Base-by-base conservation (phyloP, 1,284 basidiomycete genomes). In the Tetrapyrgos nigripes region DNA sequence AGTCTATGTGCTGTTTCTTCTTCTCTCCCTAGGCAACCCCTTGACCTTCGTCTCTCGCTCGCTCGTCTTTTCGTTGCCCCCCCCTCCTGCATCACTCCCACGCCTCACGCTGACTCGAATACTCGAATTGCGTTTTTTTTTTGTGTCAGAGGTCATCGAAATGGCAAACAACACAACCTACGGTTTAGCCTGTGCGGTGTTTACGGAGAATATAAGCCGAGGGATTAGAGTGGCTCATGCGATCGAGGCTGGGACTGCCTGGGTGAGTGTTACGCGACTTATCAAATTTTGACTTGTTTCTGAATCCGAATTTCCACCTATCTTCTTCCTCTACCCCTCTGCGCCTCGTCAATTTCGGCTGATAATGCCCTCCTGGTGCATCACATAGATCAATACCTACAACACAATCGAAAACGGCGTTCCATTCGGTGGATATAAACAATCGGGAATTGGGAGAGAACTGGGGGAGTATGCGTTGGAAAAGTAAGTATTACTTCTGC, bases 361-460 rank as follows among this genome's bases (percentile, higher is more conserved):
- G n/a, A 3, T 26, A 9, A 17, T 1, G 3, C 26, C n/a, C n/a
- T n/a, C n/a, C n/a, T n/a, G n/a, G n/a, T n/a, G n/a, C n/a, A n/a
- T n/a, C n/a, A n/a, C 23, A 19, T 47, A 80, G 82, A 72, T 91
- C 68, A 93, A 93, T 78, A 87, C 83, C 64, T 80, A 81, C 68
- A 91, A 89, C 75, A 73, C 79, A 67, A 71, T 89, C 33, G 68
- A 84, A 68, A 70, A 81, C 23, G 76, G 79, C 51, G 74, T 89
- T 31, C 89, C 91, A 9, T 93, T 93, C 72, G 91, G 92, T 56
- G 92, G 92, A 26, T 93, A 79, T 83, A 93, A 93, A 81, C 83
- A 88, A 68, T 82, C 79, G 14, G 89, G 89, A 53, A 85, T 92
- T 51, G 92, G 92, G 6, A 83, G 91, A 57, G 91, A 93, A 74